Base-by-base conservation (phyloP, 2,329 filamentous ascomycete genomes). In the Chrysoporthe puriensis region DNA sequence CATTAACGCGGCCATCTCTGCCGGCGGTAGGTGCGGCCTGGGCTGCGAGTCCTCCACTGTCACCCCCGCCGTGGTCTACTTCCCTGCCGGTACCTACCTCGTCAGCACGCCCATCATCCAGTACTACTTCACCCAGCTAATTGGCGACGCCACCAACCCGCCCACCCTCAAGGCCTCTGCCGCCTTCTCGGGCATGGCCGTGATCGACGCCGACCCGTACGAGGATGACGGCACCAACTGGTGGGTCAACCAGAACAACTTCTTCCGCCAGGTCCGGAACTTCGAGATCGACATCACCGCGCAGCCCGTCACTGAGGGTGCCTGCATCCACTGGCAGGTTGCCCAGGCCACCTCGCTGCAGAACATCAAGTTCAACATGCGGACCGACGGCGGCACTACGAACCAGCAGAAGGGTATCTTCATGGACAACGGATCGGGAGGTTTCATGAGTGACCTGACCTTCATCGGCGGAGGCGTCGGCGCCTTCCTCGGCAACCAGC, bases 121-220 rank as follows among this genome's bases (percentile, higher is more conserved):
- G 77, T 91, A 90, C 79, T 98, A 98, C 84, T 97, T 97, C 83
- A 97, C 94, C 11, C 94, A 97, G 78, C 88, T 98, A 70, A 84
- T 97, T 46, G 95, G 95, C 67, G 94, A 98, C 81, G 89, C 90
- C 61, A 76, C 87, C 73, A 83, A 86, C 70, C 79, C 90, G 16
- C 94, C 95, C 0, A 90, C 90, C 0, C 84, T 97, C 78, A 93
- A 95, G 82, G 91, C 91, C 3, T 78, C 88, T 1, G 77, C 89
- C 56, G 82, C 83, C 73, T 99, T 98, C 75, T 72, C 83, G 2
- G 96, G 95, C 59, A 96, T 97, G 82, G 94, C 91, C 56, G 86
- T 98, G 64, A 91, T 99, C 72, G 94, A 97, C 76, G 85, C 92
- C 1, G 90, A 98, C 75, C 94, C 94, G 0, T 98, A 98, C 78